Evolutionary conservation across 2,329 filamentous ascomycete species (phyloP), one percentile per base, ranked within the genome.

Genomic region (Tolypocladium album): DNA sequence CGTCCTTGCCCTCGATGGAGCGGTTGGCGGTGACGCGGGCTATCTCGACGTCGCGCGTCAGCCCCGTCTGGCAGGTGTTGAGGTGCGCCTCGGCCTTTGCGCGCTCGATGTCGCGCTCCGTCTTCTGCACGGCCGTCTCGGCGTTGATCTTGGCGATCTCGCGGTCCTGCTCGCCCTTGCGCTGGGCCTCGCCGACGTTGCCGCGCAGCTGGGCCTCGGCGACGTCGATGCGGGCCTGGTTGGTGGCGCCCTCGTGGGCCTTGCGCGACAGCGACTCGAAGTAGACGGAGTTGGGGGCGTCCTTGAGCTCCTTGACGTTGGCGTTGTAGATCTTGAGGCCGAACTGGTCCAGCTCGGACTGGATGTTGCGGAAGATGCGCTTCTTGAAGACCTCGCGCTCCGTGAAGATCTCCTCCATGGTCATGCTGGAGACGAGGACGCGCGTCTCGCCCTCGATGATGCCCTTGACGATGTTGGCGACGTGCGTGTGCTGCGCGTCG

Each of bases 361-460:
- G 88, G 60, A 93, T 90, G 70, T 90, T 89, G 64, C 79, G 79
- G 73, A 87, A 88, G 66, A 89, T 88, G 65, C 88, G 86, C 65
- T 81, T 82, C 77, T 93, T 90, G 78, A 92, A 92, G 52, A 88
- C 78, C 65, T 89, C 86, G 40, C 89, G 80, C 73, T 90, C 87
- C 62, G 86, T 88, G 73, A 92, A 92, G 61, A 95, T 89, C 73
- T 94, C 90, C 70, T 93, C 90, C 88, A 94, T 93, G n/a, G 89
- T 92, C 89, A 95, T 93, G 66, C 85, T 87, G 0, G 87, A 90
- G 50, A 95, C 89, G 58, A 95, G 85, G 7, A 90, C 88, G 61
- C 91, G 83, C 1, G 89, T 92, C 73, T 95, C 91, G 63, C 91
- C 91, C 72, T 95, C 90, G 66, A 95, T 94, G 71, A 95, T 92